Base-by-base conservation (phyloP, 2,329 filamentous ascomycete species). In the Acephala macrosclerotiorum region DNA sequence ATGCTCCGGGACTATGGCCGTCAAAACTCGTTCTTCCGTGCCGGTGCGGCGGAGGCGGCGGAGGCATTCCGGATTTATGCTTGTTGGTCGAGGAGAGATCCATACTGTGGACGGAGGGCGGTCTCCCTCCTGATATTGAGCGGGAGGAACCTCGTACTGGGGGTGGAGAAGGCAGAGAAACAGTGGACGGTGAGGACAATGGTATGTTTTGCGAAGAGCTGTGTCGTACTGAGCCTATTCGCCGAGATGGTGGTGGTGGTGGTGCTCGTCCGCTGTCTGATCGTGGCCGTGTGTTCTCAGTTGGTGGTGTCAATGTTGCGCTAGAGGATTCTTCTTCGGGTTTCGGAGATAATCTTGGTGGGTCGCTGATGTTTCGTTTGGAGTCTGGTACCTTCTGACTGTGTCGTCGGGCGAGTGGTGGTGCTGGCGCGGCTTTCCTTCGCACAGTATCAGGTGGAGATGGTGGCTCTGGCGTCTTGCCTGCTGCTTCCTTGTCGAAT, bases 401-500 rank as follows among this genome's bases (percentile, higher is more conserved):
- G 57, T 76, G 74, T 56, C 74, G 68, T 60, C 75, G 70, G 55
- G 78, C 74, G 18, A 80, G 66, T 5, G 78, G 79, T 8, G 82
- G 80, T 9, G 81, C 80, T 25, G 81, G 80, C 33, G 75, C 51
- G 76, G 77, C 61, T 75, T 79, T 58, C 77, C 75, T 49, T 68
- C 68, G 64, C 61, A 77, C 63, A 36, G 76, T 73, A 62, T 64
- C 35, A 73, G 61, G 77, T 63, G 61, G 76, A 68, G 65, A 77
- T 74, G 70, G 80, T 63, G 72, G 75, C 65, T 85, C 84, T 4
- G 84, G 83, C 5, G 81, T 73, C 69, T 84, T 86, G 38, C 83
- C 84, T 18, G 82, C 84, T 40, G 83, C 79, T 73, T 87, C 84
- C 47, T 79, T 81, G 67, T 87, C 84, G 66, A 87, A 86, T 22